Evolutionary conservation across 2,329 filamentous ascomycete species (phyloP).

Genomic region (Fusarium foetens): DNA sequence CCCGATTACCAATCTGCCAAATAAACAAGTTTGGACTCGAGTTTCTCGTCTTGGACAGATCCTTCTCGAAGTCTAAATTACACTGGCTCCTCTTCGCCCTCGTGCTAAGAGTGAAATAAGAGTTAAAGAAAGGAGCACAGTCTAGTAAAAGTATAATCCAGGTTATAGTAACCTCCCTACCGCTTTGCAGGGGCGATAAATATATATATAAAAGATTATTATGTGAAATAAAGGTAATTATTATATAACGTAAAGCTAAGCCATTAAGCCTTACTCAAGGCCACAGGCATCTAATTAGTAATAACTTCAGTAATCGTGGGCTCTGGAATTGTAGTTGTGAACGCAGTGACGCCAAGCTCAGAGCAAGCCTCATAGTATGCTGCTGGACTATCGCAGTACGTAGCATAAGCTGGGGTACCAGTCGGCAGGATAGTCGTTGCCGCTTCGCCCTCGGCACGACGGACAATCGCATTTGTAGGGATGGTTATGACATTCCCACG

Average conservation of each 20-base stretch:
- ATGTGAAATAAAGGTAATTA: background rate
- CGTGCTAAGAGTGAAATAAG: background rate
- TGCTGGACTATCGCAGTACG: background rate
- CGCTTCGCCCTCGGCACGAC: background rate
- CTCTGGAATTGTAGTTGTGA: background rate
- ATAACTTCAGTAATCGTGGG: background rate
- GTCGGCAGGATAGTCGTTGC: background rate
- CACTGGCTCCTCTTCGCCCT: background rate
- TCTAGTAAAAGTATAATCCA: background rate
- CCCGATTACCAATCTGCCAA: rapidly evolving
- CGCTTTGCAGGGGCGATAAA: no score
- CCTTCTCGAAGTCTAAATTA: no score
- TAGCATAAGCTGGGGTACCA: background rate
- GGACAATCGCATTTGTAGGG: background rate
- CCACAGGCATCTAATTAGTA: background rate
- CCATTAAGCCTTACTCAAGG: rapidly evolving
- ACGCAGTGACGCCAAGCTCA: rapidly evolving
- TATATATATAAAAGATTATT: no score
- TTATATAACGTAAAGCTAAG: rapidly evolving
- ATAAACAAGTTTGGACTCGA: rapidly evolving
- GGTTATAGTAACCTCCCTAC: background rate
- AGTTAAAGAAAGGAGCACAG: background rate
- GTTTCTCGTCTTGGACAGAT: no score
- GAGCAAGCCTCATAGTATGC: background rate
- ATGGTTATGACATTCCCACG: rapidly evolving